phyloP scores from a whole-genome alignment of 2,329 filamentous ascomycete species.

The Paecilomyces variotii region DNA sequence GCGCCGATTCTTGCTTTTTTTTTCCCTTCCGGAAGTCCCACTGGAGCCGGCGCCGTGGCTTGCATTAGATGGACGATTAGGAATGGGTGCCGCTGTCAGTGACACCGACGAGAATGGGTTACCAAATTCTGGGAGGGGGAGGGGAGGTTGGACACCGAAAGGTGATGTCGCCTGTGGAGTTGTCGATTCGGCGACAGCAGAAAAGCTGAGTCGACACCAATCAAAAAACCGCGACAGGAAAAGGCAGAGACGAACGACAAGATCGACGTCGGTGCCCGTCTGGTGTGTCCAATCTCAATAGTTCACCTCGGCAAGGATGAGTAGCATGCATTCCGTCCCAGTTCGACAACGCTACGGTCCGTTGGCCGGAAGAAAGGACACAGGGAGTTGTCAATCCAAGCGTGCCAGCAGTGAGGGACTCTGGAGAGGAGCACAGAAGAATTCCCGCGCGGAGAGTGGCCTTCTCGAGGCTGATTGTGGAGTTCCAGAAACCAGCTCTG shows the following conservation, averaged over 20 bases:
- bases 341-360: constrained; percentile 16
- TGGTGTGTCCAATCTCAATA: constrained; percentile 26
- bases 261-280: constrained; percentile 29
- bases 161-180: constrained; percentile 4
- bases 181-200: constrained; percentile 4
- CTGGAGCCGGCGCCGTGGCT: constrained; percentile 18
- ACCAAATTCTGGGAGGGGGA: constrained; percentile 9
- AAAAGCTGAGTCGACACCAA: constrained; percentile 14
- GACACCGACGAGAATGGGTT: constrained; percentile 14
- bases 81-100: constrained; percentile 20
- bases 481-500: neutral
- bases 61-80: constrained; percentile 22
- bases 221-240: constrained; percentile 18
- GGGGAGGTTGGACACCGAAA: constrained; percentile 2
- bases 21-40: constrained; percentile 7
- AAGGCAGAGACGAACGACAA: constrained; percentile 23
- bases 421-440: neutral
- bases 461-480: neutral
- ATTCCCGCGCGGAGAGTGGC: neutral
- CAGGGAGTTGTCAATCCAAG: neutral
- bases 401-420: neutral
- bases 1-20: constrained; percentile 2
- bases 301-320: constrained; percentile 23
- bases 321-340: constrained; percentile 15
- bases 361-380: constrained; percentile 2